Evolutionary conservation across 768 basidiomycete species (phyloP), one percentile per base, ranked within the genome.

Genomic region (Leccinum incarnatum): DNA sequence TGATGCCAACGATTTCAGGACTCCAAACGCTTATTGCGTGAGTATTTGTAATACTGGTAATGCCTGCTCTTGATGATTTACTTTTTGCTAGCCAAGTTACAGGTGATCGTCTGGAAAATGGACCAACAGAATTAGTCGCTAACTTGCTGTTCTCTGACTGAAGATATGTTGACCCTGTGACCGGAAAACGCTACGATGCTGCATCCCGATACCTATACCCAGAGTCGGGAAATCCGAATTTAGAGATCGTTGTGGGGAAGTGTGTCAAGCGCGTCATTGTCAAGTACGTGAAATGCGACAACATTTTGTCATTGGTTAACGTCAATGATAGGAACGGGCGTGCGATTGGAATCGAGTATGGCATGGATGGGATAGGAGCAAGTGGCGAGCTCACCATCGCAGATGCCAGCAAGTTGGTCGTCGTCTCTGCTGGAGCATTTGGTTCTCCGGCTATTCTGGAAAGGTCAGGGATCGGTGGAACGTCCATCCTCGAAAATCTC

Each of bases 391-490:
- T 65, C 2, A 50, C 53, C 11, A 62, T 55, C 1, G 75, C 71
- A 10, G 64, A 51, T 7, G 78, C 75, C 4, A 48, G 19, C 11
- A 53, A 72, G 4, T 69, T 83, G 2, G 78, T 84, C 0, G 77
- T 84, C 19, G 42, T 84, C 12, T 78, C 80, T 1, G 76, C 77
- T 6, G 84, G 83, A 0, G 74, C 83, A 2, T 81, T 86, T 55
- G 83, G 83, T 2, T 81, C 83, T 0, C 81, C 83, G 0, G 68
- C 79, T 2, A 81, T 86, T 23, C 72, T 86, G 9, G 83, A 86
- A 61, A 75, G 83, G 21, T 87, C 85, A 0, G 30, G 30, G 30
- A 30, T 30, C 0, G 30, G 30, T 30, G 30, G 30, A 30, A 8
- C 30, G 30, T 10, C 71, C 1, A 62, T 86, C 19, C 73, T 91